These are phyloP conservation scores for Lactarius trivialis DNA, from an alignment of 768 basidiomycete genomes.

Conservation along the genomic window DNA sequence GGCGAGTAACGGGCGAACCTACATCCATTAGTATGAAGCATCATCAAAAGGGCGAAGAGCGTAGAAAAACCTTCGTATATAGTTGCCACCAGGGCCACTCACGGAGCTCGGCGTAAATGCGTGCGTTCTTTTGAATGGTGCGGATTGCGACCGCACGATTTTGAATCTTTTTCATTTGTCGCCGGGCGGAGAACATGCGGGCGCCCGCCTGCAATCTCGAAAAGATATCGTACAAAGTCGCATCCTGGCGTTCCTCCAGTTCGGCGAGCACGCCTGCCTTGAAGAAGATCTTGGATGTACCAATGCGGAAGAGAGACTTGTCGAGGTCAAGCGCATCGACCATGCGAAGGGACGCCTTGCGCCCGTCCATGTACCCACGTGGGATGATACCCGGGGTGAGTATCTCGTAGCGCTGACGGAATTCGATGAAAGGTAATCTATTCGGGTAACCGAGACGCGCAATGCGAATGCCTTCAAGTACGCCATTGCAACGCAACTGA, in stretches of 20 bases:
- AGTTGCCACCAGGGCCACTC: slow-evolving; percentile 99
- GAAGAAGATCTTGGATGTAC: slow-evolving; percentile 98
- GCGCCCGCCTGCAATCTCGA: slow-evolving; percentile 81
- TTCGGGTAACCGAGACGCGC: slow-evolving; percentile 97
- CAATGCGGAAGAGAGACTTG: slow-evolving; percentile 77
- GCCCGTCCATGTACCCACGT: slow-evolving; percentile 94
- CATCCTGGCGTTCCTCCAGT: slow-evolving; percentile 87
- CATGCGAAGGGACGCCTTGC: slow-evolving; percentile 89
- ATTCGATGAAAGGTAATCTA: slow-evolving; percentile 92
- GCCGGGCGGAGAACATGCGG: slow-evolving; percentile 76
- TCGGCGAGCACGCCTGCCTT: slow-evolving; percentile 97
- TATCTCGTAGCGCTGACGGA: slow-evolving; percentile 94
- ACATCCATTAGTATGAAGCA: not conserved
- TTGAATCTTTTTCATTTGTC: slow-evolving; percentile 91
- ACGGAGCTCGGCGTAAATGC: slow-evolving; percentile 80
- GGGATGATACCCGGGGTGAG: slow-evolving; percentile 92
- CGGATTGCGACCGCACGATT: slow-evolving; percentile 87
- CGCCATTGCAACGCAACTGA: slow-evolving; percentile 97
- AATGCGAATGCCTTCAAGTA: slow-evolving; percentile 96
- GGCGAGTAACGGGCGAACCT: slow-evolving; percentile 88
- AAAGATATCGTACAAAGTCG: slow-evolving; percentile 83
- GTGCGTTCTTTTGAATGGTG: slow-evolving; percentile 90
- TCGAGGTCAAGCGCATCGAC: slow-evolving; percentile 86
- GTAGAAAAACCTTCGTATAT: slow-evolving; percentile 68
- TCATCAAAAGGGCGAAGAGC: not conserved